Base-by-base conservation (phyloP, 805 yeast genomes). In the Candida maesae region DNA sequence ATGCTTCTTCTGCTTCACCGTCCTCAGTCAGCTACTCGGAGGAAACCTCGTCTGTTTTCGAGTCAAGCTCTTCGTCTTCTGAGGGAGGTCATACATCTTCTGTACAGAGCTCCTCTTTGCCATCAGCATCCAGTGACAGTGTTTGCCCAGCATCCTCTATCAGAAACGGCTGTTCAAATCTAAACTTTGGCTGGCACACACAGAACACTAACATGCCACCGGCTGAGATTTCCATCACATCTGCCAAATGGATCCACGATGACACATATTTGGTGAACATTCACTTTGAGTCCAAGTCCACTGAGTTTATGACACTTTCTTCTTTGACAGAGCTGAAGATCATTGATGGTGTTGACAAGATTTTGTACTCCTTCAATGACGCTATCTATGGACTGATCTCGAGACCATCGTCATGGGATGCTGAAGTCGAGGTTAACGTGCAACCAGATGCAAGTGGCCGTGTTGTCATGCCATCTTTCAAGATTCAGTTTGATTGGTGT, bases 401-500 rank as follows among this genome's bases (percentile, higher is more conserved):
- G 10, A 35, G 44, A 25, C 47, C 53, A 13, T 27, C 41, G 3
- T 27, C 23, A 10, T 51, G 50, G 51, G 41, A 39, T 24, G 40
- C 42, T 8, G 25, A 29, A 25, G 44, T 43, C 4, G n/a, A 27
- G 5, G 33, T 49, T 7, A 15, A 35, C 3, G 13, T 39, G 5
- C 6, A 35, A 7, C 19, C 46, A 11, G 24, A 39, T 25, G 6
- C 35, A 7, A 27, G 24, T 31, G 51, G 46, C 2, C 5, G 3
- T 2, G 49, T 43, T 18, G 18, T 26, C 6, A 43, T 50, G 50
- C 47, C 50, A 11, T 19, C 38, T 4, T 51, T 38, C 35, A 41
- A 47, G 29, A 51, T 55, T 16, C 57, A 55, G 37, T 53, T 28
- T 24, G 57, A 55, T 16, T 55, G 60, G 58, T 51, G 58, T 38